phyloP scores from a whole-genome alignment of 192 early-diverging fungal genomes.

The Kappamyces sp. region DNA sequence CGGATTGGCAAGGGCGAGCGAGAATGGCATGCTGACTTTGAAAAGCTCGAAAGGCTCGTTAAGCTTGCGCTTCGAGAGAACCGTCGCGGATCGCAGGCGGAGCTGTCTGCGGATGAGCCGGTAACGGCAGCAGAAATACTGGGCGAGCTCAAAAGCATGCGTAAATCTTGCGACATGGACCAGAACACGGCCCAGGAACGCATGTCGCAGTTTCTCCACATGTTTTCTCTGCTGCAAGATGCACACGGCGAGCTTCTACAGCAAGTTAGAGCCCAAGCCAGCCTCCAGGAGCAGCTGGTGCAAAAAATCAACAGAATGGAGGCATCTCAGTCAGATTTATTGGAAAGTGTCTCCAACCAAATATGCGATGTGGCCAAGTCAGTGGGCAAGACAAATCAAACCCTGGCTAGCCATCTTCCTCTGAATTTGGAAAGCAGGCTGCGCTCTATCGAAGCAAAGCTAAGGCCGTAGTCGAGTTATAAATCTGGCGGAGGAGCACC shows the following conservation, averaged over 20 bases:
- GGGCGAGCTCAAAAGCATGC: neutral
- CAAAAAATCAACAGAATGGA: neutral
- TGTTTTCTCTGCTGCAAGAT: slow-evolving; percentile 16
- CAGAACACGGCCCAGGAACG: neutral
- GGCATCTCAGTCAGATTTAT: neutral
- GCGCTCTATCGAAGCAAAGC: slow-evolving; percentile 6
- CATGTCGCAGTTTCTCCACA: slow-evolving; percentile 15
- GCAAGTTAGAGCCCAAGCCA: neutral
- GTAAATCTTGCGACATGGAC: neutral
- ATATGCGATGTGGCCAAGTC: neutral
- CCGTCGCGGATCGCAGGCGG: neutral
- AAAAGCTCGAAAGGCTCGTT: slow-evolving; percentile 4
- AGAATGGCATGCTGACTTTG: neutral
- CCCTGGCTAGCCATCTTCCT: slow-evolving; percentile 9
- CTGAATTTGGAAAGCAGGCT: slow-evolving; percentile 15
- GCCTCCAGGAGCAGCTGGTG: neutral
- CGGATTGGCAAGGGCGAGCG: neutral
- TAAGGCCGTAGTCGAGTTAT: too few relatives aligned
- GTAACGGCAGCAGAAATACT: slow-evolving; percentile 4
- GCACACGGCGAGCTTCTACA: slow-evolving; percentile 3
- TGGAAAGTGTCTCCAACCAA: neutral
- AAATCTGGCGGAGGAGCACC: too few relatives aligned
- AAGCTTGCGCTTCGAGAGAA: neutral
- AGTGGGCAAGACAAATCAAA: neutral
- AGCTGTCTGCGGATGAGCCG: slow-evolving; percentile 6